phyloP scores from a whole-genome alignment of 176 grass and related monocot species.

The Carex kokanica region DNA sequence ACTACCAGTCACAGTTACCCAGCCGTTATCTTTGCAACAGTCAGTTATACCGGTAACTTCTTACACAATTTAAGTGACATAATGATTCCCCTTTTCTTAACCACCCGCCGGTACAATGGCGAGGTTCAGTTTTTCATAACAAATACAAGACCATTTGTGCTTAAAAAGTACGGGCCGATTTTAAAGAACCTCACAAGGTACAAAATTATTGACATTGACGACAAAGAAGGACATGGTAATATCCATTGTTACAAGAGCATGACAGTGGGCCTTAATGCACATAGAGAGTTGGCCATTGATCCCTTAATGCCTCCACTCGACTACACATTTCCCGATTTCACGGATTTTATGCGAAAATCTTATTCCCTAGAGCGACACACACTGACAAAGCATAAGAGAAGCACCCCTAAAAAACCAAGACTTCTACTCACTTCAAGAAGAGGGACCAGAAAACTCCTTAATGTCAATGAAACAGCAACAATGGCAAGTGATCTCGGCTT shows the following conservation, averaged over 20 bases:
- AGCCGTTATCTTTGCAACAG: conserved; percentile 25
- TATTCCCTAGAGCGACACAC: conserved; percentile 14
- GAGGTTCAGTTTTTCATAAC: conserved; percentile 32
- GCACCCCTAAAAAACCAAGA: conserved; percentile 17
- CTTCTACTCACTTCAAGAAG: conserved; percentile 26
- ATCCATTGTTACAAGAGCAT: conserved; percentile 27
- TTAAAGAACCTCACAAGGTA: conserved; percentile 19
- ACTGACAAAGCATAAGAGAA: not conserved
- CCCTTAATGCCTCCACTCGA: conserved; percentile 22
- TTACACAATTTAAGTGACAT: conserved; percentile 29
- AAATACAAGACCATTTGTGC: not conserved
- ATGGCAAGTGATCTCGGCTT: conserved; percentile 19
- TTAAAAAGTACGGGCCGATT: conserved; percentile 14
- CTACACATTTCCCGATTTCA: conserved; percentile 27
- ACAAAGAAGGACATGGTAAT: not conserved
- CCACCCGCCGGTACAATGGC: conserved; percentile 17
- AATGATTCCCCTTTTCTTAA: conserved; percentile 28
- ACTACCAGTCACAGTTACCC: conserved; percentile 19
- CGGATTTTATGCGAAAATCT: conserved; percentile 18
- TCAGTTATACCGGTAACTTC: conserved; percentile 25
- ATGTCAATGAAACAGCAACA: conserved; percentile 26
- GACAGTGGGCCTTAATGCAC: conserved; percentile 17
- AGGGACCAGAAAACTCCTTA: conserved; percentile 21
- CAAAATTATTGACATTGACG: conserved; percentile 15
- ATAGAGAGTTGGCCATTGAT: conserved; percentile 32